Conservation (phyloP, 495 filamentous ascomycete genomes). For the Penicillium canariense region DNA sequence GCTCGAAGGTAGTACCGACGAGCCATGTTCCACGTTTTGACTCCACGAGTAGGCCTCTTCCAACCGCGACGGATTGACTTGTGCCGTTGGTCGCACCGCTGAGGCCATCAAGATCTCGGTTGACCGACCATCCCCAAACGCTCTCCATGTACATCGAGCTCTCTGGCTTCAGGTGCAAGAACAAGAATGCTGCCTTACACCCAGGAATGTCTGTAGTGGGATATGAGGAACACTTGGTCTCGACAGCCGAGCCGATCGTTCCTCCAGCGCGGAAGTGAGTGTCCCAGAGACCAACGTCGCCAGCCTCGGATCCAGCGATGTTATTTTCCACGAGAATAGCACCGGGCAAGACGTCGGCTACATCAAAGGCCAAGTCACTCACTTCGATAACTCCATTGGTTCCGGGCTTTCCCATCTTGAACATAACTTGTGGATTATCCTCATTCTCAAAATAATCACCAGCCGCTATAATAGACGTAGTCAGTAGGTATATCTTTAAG, state of each 20-base stretch:
- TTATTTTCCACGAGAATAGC: slow-evolving; percentile 71
- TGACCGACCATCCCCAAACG: slow-evolving; percentile 59
- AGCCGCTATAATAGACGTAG: no score
- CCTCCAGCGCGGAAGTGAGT: slow-evolving; percentile 54
- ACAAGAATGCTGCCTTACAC: slow-evolving; percentile 44
- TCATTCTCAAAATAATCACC: slow-evolving; percentile 51
- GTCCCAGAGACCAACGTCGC: slow-evolving; percentile 59
- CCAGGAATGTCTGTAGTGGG: slow-evolving; percentile 14
- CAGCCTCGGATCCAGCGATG: slow-evolving; percentile 47
- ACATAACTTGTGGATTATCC: slow-evolving; percentile 48
- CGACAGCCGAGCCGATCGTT: slow-evolving; percentile 34
- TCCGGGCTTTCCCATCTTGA: slow-evolving; percentile 50
- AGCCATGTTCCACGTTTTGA: slow-evolving; percentile 44
- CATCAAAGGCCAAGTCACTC: slow-evolving; percentile 50
- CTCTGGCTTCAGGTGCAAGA: slow-evolving; percentile 48
- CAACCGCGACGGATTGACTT: slow-evolving; percentile 49
- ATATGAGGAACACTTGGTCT: slow-evolving; percentile 45
- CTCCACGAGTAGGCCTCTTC: slow-evolving; percentile 51
- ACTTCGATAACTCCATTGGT: slow-evolving; percentile 54
- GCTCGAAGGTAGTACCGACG: slow-evolving; percentile 42
- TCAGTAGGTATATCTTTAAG: no score
- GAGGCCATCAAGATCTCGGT: slow-evolving; percentile 54
- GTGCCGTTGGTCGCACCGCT: slow-evolving; percentile 26
- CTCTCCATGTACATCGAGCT: slow-evolving; percentile 56
- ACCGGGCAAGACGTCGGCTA: slow-evolving; percentile 67